These are phyloP conservation scores for Phlebiopsis flavidoalba DNA, from an alignment of 768 basidiomycete genomes.

Conservation along the genomic window DNA sequence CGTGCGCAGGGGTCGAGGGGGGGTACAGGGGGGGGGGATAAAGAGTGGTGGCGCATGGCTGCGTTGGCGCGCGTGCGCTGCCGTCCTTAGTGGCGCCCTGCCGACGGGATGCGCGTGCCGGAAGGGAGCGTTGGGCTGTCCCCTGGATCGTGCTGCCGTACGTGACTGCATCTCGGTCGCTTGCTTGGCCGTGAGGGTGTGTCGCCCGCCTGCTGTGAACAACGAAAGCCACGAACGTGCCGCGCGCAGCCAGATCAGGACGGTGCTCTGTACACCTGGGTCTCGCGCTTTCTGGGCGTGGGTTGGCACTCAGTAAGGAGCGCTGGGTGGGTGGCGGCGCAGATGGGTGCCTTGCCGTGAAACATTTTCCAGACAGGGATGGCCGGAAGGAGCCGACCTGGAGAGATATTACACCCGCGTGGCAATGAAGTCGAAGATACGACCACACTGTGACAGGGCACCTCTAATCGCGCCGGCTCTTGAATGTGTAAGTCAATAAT, in stretches of 20 bases:
- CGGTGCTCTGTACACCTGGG: conserved; percentile 17
- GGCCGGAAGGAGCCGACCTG: conserved; percentile 13
- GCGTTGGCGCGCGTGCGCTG: too few species aligned
- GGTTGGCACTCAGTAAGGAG: conserved; percentile 8
- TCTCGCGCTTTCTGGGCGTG: too few species aligned
- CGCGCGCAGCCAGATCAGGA: conserved; percentile 8
- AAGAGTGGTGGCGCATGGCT: too few species aligned
- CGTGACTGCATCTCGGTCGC: conserved; percentile 14
- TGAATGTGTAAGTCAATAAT: too few species aligned
- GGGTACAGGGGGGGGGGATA: too few species aligned
- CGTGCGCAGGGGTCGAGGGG: too few species aligned
- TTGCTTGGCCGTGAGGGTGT: conserved; percentile 12
- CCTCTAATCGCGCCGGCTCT: not conserved
- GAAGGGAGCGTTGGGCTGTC: too few species aligned
- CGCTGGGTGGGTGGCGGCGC: conserved; percentile 13
- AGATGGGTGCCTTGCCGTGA: conserved; percentile 16
- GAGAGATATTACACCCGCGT: conserved; percentile 8
- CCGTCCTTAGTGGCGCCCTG: too few species aligned
- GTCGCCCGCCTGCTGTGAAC: conserved; percentile 11
- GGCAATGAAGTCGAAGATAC: conserved; percentile 10
- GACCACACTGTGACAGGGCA: not conserved
- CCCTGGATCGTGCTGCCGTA: conserved; percentile 15
- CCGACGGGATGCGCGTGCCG: too few species aligned
- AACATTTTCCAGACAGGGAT: conserved; percentile 12
- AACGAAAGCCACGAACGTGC: conserved; percentile 3